These are phyloP conservation scores for Tricholoma saponaceum DNA, from an alignment of 768 basidiomycete genomes.

Conservation along the genomic window DNA sequence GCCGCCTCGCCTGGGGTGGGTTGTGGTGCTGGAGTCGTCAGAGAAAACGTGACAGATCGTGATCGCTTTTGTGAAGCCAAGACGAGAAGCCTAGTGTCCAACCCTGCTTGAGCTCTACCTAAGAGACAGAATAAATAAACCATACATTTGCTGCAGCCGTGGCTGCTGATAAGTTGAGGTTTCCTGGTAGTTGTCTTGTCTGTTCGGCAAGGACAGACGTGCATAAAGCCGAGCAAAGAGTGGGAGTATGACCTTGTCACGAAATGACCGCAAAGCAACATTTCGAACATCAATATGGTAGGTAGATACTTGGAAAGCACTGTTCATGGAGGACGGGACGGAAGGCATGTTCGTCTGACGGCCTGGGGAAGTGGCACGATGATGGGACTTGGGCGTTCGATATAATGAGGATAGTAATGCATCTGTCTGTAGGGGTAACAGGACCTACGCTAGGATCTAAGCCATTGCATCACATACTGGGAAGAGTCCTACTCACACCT, in stretches of 20 bases:
- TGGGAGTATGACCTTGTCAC: slow-evolving; percentile 75
- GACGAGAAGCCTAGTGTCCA: slow-evolving; percentile 57
- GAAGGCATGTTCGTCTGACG: slow-evolving; percentile 47
- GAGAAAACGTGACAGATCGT: slow-evolving; percentile 52
- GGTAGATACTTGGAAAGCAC: slow-evolving; percentile 26
- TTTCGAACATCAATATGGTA: slow-evolving; percentile 76
- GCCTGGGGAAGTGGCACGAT: slow-evolving; percentile 41
- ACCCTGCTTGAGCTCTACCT: slow-evolving; percentile 4
- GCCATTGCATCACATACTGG: background rate
- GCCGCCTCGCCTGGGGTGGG: slow-evolving; percentile 66
- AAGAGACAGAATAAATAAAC: background rate
- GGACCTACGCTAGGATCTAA: slow-evolving; percentile 19
- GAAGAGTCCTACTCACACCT: slow-evolving; percentile 51
- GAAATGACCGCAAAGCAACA: slow-evolving; percentile 75
- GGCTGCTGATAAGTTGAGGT: slow-evolving; percentile 57
- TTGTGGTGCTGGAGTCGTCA: slow-evolving; percentile 52
- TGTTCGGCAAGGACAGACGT: slow-evolving; percentile 49
- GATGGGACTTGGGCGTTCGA: slow-evolving; percentile 57
- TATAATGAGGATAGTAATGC: slow-evolving; percentile 63
- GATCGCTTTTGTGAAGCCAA: slow-evolving; percentile 67
- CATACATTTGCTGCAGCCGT: slow-evolving; percentile 78
- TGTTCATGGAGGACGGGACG: slow-evolving; percentile 28
- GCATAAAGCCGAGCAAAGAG: slow-evolving; percentile 51
- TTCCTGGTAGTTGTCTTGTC: slow-evolving; percentile 55
- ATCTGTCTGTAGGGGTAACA: slow-evolving; percentile 35